Conservation (phyloP, 179 eudicot species). For the Vitellaria paradoxa region DNA sequence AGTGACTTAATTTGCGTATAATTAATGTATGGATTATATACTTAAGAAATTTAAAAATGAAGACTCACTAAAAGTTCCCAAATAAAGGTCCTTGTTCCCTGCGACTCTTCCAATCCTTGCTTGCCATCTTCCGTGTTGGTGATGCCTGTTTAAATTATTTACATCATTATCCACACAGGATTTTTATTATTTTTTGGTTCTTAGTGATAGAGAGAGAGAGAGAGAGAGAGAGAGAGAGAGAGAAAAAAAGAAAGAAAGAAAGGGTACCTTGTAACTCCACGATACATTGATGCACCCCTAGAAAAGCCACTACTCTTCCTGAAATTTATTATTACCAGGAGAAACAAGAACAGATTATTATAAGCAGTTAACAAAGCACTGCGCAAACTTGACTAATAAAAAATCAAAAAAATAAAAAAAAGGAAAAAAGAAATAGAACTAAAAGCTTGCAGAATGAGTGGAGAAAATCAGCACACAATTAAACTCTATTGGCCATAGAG, state of each 20-base stretch:
- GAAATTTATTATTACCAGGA: constrained; percentile 11
- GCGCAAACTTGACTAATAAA: neutral
- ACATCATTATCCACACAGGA: too few relatives aligned
- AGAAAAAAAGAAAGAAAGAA: neutral
- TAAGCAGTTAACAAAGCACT: neutral
- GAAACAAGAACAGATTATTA: neutral
- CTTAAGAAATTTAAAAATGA: neutral
- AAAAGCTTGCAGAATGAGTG: too few relatives aligned
- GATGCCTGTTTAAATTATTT: constrained; percentile 48
- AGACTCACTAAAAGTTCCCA: constrained; percentile 90
- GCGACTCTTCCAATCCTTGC: constrained; percentile 97
- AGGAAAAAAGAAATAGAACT: neutral
- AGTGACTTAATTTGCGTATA: too few relatives aligned
- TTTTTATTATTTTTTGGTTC: too few relatives aligned
- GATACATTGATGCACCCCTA: constrained; percentile 90
- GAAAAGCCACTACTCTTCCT: constrained; percentile 97
- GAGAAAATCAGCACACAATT: neutral
- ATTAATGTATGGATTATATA: too few relatives aligned
- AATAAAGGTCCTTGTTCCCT: constrained; percentile 94
- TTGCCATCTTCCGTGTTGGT: constrained; percentile 98
- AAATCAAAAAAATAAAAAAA: neutral
- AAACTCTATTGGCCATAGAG: neutral
- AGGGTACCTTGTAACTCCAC: constrained; percentile 81
- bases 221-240: neutral
- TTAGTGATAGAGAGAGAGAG: neutral